Evolutionary conservation across 2,329 filamentous ascomycete species (phyloP).

Genomic region (Dactylellina sp.): DNA sequence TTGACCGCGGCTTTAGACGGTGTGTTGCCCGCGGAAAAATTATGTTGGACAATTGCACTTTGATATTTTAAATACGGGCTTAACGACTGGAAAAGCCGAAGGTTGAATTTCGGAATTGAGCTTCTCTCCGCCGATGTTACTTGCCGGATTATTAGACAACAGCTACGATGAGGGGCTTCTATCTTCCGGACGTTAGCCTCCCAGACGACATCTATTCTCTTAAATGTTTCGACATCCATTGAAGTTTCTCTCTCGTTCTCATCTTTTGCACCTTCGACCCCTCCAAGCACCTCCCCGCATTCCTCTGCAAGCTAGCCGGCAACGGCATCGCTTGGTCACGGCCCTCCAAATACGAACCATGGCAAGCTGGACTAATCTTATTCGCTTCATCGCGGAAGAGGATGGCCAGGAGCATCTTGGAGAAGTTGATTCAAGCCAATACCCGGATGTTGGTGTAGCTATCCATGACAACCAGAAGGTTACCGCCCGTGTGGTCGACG

Average conservation of each 20-base stretch:
- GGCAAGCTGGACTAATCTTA: slow-evolving; percentile 64
- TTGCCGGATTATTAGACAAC: slow-evolving; percentile 24
- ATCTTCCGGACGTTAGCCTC: background rate
- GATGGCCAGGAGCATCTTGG: slow-evolving; percentile 65
- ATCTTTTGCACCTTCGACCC: background rate
- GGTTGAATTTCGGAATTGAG: slow-evolving; percentile 27
- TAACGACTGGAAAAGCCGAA: slow-evolving; percentile 3
- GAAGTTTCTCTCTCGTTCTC: slow-evolving; percentile 7
- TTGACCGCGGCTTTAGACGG: too few relatives aligned
- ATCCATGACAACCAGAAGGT: slow-evolving; percentile 62
- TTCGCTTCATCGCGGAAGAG: slow-evolving; percentile 65
- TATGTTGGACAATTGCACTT: background rate
- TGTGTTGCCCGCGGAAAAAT: too few relatives aligned
- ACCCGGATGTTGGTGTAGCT: slow-evolving; percentile 63
- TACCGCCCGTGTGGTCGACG: slow-evolving; percentile 62
- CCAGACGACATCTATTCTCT: background rate
- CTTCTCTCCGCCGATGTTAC: slow-evolving; percentile 35
- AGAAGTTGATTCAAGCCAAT: slow-evolving; percentile 62
- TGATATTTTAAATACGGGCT: background rate
- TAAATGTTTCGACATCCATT: slow-evolving; percentile 42
- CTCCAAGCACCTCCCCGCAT: slow-evolving; percentile 1
- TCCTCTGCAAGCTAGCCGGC: background rate
- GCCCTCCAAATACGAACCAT: slow-evolving; percentile 17
- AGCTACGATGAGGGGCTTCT: background rate
- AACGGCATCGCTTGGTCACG: background rate